Conservation (phyloP, 257 asterid species). For the Verbascum thapsus region DNA sequence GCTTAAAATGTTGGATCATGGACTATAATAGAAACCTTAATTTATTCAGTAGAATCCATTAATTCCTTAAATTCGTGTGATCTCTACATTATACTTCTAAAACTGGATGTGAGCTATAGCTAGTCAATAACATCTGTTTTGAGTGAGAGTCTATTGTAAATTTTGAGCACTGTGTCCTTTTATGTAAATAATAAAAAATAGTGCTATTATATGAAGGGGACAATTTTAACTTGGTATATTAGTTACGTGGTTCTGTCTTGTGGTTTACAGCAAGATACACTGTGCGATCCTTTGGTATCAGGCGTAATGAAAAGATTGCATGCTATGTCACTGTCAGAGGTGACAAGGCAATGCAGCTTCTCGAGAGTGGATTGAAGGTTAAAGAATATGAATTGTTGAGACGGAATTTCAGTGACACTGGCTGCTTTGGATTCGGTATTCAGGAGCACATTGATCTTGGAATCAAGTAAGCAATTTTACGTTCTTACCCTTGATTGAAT, state of each 20-base stretch:
- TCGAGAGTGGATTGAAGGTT: slow-evolving; percentile 61
- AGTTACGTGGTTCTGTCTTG: not conserved
- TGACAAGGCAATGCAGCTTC: slow-evolving; percentile 62
- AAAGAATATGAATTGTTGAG: slow-evolving; percentile 57
- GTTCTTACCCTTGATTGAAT: not conserved
- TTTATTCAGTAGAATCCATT: too few species aligned
- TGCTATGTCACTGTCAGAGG: slow-evolving; percentile 61
- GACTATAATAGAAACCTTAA: too few species aligned
- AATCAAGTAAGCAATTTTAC: slow-evolving; percentile 40
- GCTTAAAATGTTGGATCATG: too few species aligned
- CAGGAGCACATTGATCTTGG: slow-evolving; percentile 66
- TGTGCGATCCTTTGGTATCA: slow-evolving; percentile 53
- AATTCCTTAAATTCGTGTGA: too few species aligned
- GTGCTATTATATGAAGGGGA: too few species aligned
- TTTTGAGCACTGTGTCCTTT: not conserved
- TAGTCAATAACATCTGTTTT: too few species aligned
- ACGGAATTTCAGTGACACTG: slow-evolving; percentile 56
- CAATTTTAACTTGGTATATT: not conserved
- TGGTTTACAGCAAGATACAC: slow-evolving; percentile 50
- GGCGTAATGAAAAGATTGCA: slow-evolving; percentile 58
- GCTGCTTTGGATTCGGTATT: slow-evolving; percentile 58
- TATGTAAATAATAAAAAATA: too few species aligned
- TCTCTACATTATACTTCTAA: too few species aligned
- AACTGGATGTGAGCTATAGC: too few species aligned
- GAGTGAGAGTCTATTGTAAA: not conserved